Evolutionary conservation across 2,329 filamentous ascomycete species (phyloP), one percentile per base, ranked within the genome.

Genomic region (Diaporthe sp.): DNA sequence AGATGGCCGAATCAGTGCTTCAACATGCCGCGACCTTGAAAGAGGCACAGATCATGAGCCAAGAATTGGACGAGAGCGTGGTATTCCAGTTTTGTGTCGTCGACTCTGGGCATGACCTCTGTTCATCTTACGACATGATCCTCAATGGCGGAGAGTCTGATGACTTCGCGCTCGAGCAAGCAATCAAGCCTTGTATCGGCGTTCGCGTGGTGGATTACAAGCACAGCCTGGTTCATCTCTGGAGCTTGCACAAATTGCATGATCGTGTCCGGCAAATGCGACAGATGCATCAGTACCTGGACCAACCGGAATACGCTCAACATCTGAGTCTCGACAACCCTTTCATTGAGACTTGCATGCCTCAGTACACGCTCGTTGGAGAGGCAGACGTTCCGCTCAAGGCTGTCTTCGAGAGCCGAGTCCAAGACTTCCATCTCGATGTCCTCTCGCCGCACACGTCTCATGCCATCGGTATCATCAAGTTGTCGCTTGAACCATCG

Each of bases 1-100:
- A 93, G 73, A 98, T 99, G 94, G 96, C 96, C 4, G 97, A 98
- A 83, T 92, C 93, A 2, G 93, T 98, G 39, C 87, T 99, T 61
- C 95, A 98, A 81, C 93, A 98, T 82, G 96, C 96, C 3, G 92
- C 94, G 10, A 91, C 93, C 39, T 85, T 99, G 75, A 99, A 99
- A 83, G 97, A 99, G 84, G 97, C 97, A 1, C 97, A 99, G 82
- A 93, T 99, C 76, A 97, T 99, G 95, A 98, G 96, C 86, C 96
- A 98, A 80, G 95, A 98, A 80, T 94, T 99, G 86, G 94, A 97
- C 79, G 97, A 98, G 83, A 92, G 92, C 78, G 94, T 98, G 12
- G 93, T 96, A 28, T 98, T 99, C 83, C 97, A 99, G 83, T 99
- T 98, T 82, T 94, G 95, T 17, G 92, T 98, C 74, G 92, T 98